A percentile compares a stretch with the other conserved stretches of the same genome.
Evolutionary conservation across 1,139 yeast species (phyloP).

Genomic region (Suhomyces bolitotheri): DNA sequence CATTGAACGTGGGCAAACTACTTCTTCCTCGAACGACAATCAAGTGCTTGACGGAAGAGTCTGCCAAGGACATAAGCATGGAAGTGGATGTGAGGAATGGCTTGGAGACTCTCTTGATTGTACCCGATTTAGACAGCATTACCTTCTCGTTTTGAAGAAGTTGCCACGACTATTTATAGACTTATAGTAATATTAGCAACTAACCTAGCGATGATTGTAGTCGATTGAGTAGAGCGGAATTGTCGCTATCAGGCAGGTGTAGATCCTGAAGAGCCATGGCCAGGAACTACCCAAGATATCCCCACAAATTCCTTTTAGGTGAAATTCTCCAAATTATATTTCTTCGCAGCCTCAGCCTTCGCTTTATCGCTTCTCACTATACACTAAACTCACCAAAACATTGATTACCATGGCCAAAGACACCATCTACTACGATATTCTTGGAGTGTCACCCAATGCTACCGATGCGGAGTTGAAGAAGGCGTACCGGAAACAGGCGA

Average conservation of each 20-base stretch:
- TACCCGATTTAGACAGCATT: constrained; percentile 65
- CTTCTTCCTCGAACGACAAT: constrained; percentile 66
- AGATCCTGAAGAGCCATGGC: too few species aligned
- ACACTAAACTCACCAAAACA: too few species aligned
- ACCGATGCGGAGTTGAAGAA: constrained; percentile 27
- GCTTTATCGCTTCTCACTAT: too few species aligned
- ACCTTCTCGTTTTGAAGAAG: constrained; percentile 54
- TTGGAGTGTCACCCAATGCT: constrained; percentile 24
- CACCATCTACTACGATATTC: constrained; percentile 26
- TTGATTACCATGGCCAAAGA: constrained; percentile 24
- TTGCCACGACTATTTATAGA: too few species aligned
- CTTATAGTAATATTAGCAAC: too few species aligned
- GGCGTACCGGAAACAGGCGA: constrained; percentile 30
- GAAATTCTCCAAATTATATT: too few species aligned
- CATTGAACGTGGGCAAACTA: constrained; percentile 74
- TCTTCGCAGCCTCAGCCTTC: too few species aligned
- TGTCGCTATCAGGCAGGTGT: too few species aligned
- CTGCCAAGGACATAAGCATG: constrained; percentile 40
- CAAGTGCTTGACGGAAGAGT: constrained; percentile 25
- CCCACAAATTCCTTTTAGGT: too few species aligned
- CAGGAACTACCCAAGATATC: too few species aligned
- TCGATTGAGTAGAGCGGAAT: too few species aligned
- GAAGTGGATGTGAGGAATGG: constrained; percentile 70
- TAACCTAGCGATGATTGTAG: too few species aligned
- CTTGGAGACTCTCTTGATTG: constrained; percentile 67